Percentiles rank a stretch among this genome's conserved stretches.
These are phyloP conservation scores for Hymenochaete sp. DNA, from an alignment of 1,284 basidiomycete species.

Conservation along the genomic window DNA sequence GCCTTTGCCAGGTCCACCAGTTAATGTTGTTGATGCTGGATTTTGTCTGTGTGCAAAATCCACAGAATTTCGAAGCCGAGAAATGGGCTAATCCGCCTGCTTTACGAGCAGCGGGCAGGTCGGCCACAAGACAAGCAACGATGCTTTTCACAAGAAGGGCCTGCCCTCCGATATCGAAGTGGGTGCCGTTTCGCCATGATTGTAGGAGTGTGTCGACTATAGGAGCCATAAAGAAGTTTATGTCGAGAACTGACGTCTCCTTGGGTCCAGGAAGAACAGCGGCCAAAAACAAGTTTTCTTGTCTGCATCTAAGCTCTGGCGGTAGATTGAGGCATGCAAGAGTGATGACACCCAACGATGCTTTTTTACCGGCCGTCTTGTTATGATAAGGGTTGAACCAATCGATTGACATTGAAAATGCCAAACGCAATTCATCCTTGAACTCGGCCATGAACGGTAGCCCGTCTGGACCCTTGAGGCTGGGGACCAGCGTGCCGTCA, in stretches of 20 bases:
- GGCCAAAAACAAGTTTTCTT: conserved; percentile 24
- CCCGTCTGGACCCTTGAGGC: too few species aligned
- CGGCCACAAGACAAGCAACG: conserved; percentile 12
- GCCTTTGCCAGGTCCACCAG: conserved; percentile 2
- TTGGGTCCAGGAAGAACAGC: conserved; percentile 24
- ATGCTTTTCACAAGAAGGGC: neutral
- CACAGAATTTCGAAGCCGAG: conserved; percentile 17
- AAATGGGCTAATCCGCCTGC: conserved; percentile 20
- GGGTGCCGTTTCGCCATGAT: conserved; percentile 27
- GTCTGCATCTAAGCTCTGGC: conserved; percentile 21
- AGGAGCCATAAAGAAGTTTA: conserved; percentile 26
- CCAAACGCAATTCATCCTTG: too few species aligned
- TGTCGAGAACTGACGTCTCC: conserved; percentile 21
- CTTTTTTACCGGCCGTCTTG: conserved; percentile 25
- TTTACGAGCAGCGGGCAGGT: conserved; percentile 28
- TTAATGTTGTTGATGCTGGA: conserved; percentile 18
- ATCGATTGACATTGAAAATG: conserved; percentile 28
- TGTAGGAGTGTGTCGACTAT: conserved; percentile 25
- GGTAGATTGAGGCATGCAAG: conserved; percentile 28
- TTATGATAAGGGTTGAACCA: conserved; percentile 33
- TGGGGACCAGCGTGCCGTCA: too few species aligned
- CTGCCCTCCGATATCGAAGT: conserved; percentile 20
- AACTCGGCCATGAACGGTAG: too few species aligned
- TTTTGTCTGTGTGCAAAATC: conserved; percentile 15
- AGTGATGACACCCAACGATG: conserved; percentile 28